A percentile compares a stretch with the other conserved stretches of the same genome.
phyloP scores from a whole-genome alignment of 225 moss, liverwort and hornwort genomes.

The Straminergon stramineum region DNA sequence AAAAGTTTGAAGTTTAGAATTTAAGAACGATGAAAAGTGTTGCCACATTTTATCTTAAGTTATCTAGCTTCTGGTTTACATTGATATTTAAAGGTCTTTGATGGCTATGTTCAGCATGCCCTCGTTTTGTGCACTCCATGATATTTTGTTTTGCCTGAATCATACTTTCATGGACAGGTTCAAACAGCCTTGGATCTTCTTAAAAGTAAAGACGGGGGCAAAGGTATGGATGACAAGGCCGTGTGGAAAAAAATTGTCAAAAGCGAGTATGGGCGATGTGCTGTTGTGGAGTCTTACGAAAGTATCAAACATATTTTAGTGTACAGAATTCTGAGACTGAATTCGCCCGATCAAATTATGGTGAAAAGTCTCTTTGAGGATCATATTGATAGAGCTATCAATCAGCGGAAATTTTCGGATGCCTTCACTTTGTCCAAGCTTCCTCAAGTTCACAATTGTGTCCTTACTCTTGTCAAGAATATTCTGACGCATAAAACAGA shows the following conservation, averaged over 20 bases:
- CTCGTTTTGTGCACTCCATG: background rate
- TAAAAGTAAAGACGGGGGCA: conserved; percentile 8
- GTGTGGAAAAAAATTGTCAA: conserved; percentile 66
- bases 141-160: background rate
- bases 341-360: conserved; percentile 41
- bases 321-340: conserved; percentile 30
- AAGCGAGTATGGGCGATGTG: conserved; percentile 88
- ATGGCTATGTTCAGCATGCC: background rate
- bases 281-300: conserved; percentile 75
- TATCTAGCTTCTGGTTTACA: background rate
- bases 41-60: background rate
- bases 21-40: background rate
- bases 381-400: conserved; percentile 48
- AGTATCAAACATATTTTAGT: conserved; percentile 67
- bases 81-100: background rate
- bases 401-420: conserved; percentile 30
- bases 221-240: conserved; percentile 28
- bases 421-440: conserved; percentile 47
- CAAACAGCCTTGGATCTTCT: conserved; percentile 56
- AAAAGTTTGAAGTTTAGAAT: background rate
- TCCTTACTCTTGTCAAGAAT: conserved; percentile 45
- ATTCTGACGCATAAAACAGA: conserved; percentile 29
- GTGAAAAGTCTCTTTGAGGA: conserved; percentile 62
- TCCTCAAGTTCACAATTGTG: conserved; percentile 40
- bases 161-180: conserved; percentile 38